phyloP scores from a whole-genome alignment of 2,329 filamentous ascomycete species.

The Huntiella decipiens region DNA sequence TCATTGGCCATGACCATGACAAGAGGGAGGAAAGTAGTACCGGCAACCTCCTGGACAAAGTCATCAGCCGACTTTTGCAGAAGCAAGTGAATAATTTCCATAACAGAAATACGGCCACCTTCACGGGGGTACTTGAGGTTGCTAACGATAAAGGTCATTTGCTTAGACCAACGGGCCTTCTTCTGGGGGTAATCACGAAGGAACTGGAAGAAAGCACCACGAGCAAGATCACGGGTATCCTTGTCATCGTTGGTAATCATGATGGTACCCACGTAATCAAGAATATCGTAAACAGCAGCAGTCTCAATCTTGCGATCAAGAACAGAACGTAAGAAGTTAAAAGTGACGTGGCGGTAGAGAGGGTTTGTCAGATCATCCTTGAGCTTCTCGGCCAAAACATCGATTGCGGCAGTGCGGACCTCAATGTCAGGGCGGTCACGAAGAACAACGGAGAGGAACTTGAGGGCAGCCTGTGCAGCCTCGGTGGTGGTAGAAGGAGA shows the following conservation, averaged over 20 bases:
- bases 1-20: slow-evolving; percentile 79
- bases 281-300: slow-evolving; percentile 71
- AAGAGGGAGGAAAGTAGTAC: slow-evolving; percentile 68
- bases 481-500: slow-evolving; percentile 66
- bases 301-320: slow-evolving; percentile 73
- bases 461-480: slow-evolving; percentile 69
- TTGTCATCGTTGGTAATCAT: slow-evolving; percentile 95
- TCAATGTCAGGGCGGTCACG: slow-evolving; percentile 59
- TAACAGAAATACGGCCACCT: slow-evolving; percentile 74
- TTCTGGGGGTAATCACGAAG: slow-evolving; percentile 86
- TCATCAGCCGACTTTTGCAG: slow-evolving; percentile 68
- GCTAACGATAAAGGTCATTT: slow-evolving; percentile 70
- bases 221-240: slow-evolving; percentile 67
- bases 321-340: slow-evolving; percentile 80
- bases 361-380: slow-evolving; percentile 84
- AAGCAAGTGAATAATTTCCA: slow-evolving; percentile 79
- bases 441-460: slow-evolving; percentile 69
- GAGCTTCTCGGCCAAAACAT: slow-evolving; percentile 62
- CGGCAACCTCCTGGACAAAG: slow-evolving; percentile 62
- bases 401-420: slow-evolving; percentile 64
- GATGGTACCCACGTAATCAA: slow-evolving; percentile 73
- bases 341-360: slow-evolving; percentile 77
- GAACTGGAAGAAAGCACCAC: slow-evolving; percentile 86
- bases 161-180: slow-evolving; percentile 72
- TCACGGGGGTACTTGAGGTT: slow-evolving; percentile 83